Evolutionary conservation across 495 filamentous ascomycete genomes (phyloP).

Genomic region (Trichocladium uniseriatum): DNA sequence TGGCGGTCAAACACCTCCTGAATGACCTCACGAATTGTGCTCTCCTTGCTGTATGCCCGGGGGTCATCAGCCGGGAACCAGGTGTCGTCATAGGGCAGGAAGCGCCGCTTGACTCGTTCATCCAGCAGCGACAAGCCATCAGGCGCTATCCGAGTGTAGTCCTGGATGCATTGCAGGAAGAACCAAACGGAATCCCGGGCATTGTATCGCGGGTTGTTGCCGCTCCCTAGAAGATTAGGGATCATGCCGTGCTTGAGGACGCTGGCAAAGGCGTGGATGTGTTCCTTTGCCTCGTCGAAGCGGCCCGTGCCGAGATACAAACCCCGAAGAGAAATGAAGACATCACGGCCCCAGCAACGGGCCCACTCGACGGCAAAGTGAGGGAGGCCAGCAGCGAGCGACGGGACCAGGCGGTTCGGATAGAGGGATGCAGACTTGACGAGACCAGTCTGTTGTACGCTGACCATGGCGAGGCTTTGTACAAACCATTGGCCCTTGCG

Average conservation of each 20-base stretch:
- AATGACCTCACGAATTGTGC: slow-evolving; percentile 76
- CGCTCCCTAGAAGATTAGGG: slow-evolving; percentile 82
- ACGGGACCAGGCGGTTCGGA: slow-evolving; percentile 73
- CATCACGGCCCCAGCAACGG: slow-evolving; percentile 93
- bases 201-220: slow-evolving; percentile 90
- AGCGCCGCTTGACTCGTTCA: slow-evolving; percentile 73
- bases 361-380: slow-evolving; percentile 95
- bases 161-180: slow-evolving; percentile 88
- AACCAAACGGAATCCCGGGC: slow-evolving; percentile 96
- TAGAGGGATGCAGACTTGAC: slow-evolving; percentile 85
- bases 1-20: slow-evolving; percentile 91
- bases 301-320: slow-evolving; percentile 82
- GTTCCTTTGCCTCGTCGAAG: slow-evolving; percentile 79
- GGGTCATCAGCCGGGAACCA: slow-evolving; percentile 76
- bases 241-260: slow-evolving; percentile 99
- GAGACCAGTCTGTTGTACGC: slow-evolving; percentile 77
- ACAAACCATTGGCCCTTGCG: slow-evolving; percentile 74
- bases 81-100: slow-evolving; percentile 88
- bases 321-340: slow-evolving; percentile 91
- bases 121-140: slow-evolving; percentile 65
- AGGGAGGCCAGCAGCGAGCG: slow-evolving; percentile 84
- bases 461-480: slow-evolving; percentile 79
- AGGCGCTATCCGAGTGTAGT: slow-evolving; percentile 78
- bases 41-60: slow-evolving; percentile 74
- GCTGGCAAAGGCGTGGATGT: slow-evolving; percentile 91